Evolutionary conservation across 75 land plant genomes (phyloP), one percentile per base, ranked within the genome.

Genomic region (Azolla pinnata): DNA sequence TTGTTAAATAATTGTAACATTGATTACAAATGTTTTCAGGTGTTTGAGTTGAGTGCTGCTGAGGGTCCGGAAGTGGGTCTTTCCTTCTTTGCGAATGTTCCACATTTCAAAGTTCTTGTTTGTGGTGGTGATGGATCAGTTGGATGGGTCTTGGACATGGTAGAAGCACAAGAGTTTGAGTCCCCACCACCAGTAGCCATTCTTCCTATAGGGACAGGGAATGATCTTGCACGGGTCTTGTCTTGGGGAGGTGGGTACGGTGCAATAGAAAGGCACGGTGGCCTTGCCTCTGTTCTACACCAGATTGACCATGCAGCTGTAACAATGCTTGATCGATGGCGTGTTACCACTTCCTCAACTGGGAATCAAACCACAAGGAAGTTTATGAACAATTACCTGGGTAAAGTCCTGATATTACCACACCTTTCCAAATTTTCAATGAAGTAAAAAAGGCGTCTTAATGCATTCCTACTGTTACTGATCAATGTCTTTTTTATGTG

Each of bases 101-200:
- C 63, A 35, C 74, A 87, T 31, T 87, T 83, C 54, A 72, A 81
- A 75, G 71, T 87, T 59, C 68, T 87, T 54, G 87, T 87, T 32
- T 87, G 91, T 69, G 91, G 91, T 31, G 91, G 91, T 32, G 91
- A 87, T 74, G 91, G 91, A 26, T 80, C 91, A 19, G 87, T 87
- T 31, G 81, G 82, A 12, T 87, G 91, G 91, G 84, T 87, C 33
- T 78, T 87, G 59, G 79, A 87, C 65, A 77, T 76, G 14, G 83
- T 87, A 64, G 87, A 87, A 29, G 83, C 65, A 48, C 57, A 57
- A 5, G 81, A 87, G 44, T 83, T 81, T 67, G 80, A 72, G 59
- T 83, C 91, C 42, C 91, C 91, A 67, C 91, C 91, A 42, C 91
- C 91, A 29, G 87, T 87, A 46, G 83, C 91, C 17, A 71, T 87